These are phyloP conservation scores for Blastocystis sp. DNA, from an alignment of 352 stramenopile species.

Conservation along the genomic window DNA sequence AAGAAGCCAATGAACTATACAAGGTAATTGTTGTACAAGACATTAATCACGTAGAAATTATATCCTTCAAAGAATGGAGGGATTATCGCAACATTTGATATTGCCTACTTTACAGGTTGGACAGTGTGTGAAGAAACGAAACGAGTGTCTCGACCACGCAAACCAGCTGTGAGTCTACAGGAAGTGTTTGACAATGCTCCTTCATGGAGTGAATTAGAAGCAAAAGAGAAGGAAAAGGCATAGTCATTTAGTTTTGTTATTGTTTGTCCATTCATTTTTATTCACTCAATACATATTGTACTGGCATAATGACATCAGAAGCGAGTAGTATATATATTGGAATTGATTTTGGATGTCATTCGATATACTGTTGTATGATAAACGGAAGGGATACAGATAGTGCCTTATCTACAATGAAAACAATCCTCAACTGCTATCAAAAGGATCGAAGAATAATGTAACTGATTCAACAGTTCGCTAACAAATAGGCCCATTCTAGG, in stretches of 20 bases:
- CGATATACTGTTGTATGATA: background rate
- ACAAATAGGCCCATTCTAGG: background rate
- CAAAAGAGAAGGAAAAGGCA: background rate
- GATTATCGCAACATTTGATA: constrained; percentile 25
- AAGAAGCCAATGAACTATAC: constrained; percentile 49
- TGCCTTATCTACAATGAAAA: background rate
- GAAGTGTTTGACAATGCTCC: constrained; percentile 22
- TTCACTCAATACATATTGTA: background rate
- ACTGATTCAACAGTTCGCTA: background rate
- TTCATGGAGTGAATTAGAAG: background rate
- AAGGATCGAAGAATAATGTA: constrained; percentile 5
- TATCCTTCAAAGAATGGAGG: constrained; percentile 32
- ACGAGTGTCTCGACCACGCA: background rate
- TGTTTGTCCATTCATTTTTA: too few species aligned
- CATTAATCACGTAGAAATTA: background rate
- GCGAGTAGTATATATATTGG: background rate
- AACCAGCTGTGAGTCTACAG: background rate
- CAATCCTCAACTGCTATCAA: background rate
- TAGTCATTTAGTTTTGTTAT: background rate
- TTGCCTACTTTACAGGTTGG: constrained; percentile 35
- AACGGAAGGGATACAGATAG: too few species aligned
- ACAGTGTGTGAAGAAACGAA: constrained; percentile 42
- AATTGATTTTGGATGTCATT: constrained; percentile 22
- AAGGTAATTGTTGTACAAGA: background rate
- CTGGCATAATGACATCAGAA: background rate